A percentile compares a stretch with the other conserved stretches of the same genome.
phyloP scores from a whole-genome alignment of 192 early-diverging fungal species.

The Coemansia sp. region DNA sequence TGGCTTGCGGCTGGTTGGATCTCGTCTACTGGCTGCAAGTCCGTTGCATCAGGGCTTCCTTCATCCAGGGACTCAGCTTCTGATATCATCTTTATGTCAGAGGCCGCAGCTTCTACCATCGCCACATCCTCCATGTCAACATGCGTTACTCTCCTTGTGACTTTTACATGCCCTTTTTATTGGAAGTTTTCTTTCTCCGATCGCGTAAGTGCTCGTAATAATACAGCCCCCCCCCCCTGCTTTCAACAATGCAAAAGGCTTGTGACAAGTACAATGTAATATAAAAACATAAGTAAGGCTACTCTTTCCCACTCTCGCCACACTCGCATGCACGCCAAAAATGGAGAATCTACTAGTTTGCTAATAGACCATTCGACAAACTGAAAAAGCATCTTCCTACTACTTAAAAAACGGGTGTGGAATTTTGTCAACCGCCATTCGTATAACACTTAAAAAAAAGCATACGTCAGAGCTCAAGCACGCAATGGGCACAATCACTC shows the following conservation, averaged over 20 bases:
- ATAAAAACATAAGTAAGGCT: too few relatives aligned
- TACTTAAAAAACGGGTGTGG: background rate
- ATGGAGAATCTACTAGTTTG: background rate
- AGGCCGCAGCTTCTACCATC: too few relatives aligned
- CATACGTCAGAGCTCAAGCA: too few relatives aligned
- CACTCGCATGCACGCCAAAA: background rate
- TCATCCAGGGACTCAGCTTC: too few relatives aligned
- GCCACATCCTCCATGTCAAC: too few relatives aligned
- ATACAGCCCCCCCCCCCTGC: background rate
- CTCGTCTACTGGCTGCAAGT: too few relatives aligned
- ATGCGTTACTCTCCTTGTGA: too few relatives aligned
- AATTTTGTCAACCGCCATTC: background rate
- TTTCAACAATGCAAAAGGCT: background rate
- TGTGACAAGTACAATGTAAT: background rate
- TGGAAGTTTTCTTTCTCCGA: background rate
- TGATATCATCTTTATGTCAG: too few relatives aligned
- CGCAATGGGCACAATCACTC: conserved; percentile 12
- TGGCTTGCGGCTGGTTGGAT: too few relatives aligned
- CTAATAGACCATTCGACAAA: background rate
- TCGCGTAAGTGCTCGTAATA: background rate
- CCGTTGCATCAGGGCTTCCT: too few relatives aligned
- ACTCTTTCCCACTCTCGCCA: background rate
- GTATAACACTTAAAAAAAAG: background rate
- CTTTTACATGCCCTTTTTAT: too few relatives aligned
- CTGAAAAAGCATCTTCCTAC: background rate